Conservation (phyloP, 2,329 filamentous ascomycete species). For the Aspergillus chevalieri region DNA sequence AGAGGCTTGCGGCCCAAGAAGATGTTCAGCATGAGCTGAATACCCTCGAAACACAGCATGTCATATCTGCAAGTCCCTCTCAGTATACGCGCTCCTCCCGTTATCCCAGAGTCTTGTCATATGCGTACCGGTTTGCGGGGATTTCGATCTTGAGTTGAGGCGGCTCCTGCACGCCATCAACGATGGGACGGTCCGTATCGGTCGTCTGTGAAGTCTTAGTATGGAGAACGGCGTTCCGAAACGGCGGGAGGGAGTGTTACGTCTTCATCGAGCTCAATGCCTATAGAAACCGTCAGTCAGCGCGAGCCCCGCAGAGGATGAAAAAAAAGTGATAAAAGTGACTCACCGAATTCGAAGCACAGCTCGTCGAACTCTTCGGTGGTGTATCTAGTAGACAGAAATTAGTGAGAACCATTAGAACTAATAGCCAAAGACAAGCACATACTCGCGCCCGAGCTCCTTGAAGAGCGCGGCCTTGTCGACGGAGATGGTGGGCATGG, state of each 20-base stretch:
- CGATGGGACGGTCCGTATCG: slow-evolving; percentile 63
- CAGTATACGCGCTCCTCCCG: slow-evolving; percentile 12
- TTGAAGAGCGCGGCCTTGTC: slow-evolving; percentile 95
- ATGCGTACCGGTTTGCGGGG: slow-evolving; percentile 76
- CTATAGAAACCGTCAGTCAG: slow-evolving; percentile 33
- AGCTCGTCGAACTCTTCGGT: slow-evolving; percentile 93
- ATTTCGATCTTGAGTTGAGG: slow-evolving; percentile 98
- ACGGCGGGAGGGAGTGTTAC: slow-evolving; percentile 26
- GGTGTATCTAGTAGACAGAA: slow-evolving; percentile 58
- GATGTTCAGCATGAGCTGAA: slow-evolving; percentile 90
- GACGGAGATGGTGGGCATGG: slow-evolving; percentile 93
- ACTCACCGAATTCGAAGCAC: slow-evolving; percentile 87
- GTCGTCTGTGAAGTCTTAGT: slow-evolving; percentile 51
- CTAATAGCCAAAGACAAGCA: not conserved
- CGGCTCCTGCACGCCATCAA: slow-evolving; percentile 75
- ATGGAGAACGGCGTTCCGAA: slow-evolving; percentile 13
- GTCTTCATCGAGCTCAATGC: slow-evolving; percentile 94
- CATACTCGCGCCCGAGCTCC: slow-evolving; percentile 80
- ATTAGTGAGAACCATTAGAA: not conserved
- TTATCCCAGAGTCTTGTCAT: not conserved
- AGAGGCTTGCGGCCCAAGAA: slow-evolving; percentile 71
- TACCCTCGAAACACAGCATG: slow-evolving; percentile 96
- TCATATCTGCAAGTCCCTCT: slow-evolving; percentile 53
- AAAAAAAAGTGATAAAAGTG: slow-evolving; percentile 5
- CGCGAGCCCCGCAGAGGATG: slow-evolving; percentile 18